Evolutionary conservation across 2,329 filamentous ascomycete genomes (phyloP).

Genomic region (Talaromyces piceae): DNA sequence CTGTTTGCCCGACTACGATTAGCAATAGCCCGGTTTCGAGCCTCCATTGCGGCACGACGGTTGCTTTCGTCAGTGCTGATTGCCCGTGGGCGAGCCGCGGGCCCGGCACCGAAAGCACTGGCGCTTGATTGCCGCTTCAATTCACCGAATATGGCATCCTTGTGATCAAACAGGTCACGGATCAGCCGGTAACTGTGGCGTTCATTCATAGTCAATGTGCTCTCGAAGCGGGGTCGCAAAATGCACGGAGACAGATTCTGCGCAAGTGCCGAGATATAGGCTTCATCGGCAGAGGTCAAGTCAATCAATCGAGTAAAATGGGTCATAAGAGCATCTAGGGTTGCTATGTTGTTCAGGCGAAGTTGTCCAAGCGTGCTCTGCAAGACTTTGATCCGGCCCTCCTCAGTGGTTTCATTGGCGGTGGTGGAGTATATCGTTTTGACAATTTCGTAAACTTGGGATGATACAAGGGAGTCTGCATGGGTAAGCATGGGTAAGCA

Average conservation of each 20-base stretch:
- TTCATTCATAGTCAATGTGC: conserved; percentile 88
- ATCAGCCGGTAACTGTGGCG: conserved; percentile 85
- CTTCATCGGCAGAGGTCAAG: conserved; percentile 88
- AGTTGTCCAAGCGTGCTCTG: conserved; percentile 94
- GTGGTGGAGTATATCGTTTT: conserved; percentile 91
- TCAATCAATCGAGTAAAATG: conserved; percentile 97
- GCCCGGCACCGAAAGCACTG: conserved; percentile 38
- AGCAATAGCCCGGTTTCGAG: conserved; percentile 71
- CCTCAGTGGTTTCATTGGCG: conserved; percentile 65
- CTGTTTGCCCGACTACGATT: conserved; percentile 67
- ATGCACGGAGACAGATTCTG: conserved; percentile 74
- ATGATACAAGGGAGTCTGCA: conserved; percentile 91
- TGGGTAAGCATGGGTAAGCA: conserved; percentile 13
- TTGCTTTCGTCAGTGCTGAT: conserved; percentile 95
- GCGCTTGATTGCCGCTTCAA: conserved; percentile 64
- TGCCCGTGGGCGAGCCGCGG: conserved; percentile 65
- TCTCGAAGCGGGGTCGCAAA: conserved; percentile 78
- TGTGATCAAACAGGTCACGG: conserved; percentile 85
- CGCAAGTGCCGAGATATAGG: conserved; percentile 69
- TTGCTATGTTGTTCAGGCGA: conserved; percentile 93
- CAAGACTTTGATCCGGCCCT: conserved; percentile 76
- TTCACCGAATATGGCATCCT: conserved; percentile 91
- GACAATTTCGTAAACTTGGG: conserved; percentile 97
- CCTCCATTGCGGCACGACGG: conserved; percentile 87
- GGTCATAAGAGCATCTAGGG: conserved; percentile 95